A percentile compares a stretch with the other conserved stretches of the same genome.
Conservation (phyloP, 2,329 filamentous ascomycete species). For the Didymella arachidicola region DNA sequence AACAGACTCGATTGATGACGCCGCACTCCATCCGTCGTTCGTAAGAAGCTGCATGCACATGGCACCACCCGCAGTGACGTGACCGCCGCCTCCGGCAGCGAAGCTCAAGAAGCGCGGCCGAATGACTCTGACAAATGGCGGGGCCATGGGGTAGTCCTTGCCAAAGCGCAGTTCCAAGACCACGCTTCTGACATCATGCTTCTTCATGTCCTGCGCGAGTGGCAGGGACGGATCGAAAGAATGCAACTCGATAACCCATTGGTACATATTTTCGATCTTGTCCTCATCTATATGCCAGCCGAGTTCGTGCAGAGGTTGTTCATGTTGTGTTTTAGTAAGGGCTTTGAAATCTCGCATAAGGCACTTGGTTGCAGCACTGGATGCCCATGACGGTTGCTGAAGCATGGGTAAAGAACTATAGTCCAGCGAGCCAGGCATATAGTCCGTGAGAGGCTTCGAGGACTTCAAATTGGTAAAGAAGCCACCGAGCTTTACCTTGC, state of each 20-base stretch:
- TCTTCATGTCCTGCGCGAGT: conserved; percentile 77
- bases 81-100: conserved; percentile 76
- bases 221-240: conserved; percentile 75
- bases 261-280: conserved; percentile 77
- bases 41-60: conserved; percentile 85
- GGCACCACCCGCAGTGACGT: conserved; percentile 84
- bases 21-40: conserved; percentile 80
- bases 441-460: conserved; percentile 61
- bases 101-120: conserved; percentile 81
- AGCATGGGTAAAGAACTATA: conserved; percentile 69
- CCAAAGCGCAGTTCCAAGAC: conserved; percentile 85
- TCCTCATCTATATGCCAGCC: conserved; percentile 83
- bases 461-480: conserved; percentile 37
- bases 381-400: conserved; percentile 71
- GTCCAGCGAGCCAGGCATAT: conserved; percentile 72
- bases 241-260: conserved; percentile 91
- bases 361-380: conserved; percentile 64
- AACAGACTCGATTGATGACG: conserved; percentile 77
- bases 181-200: conserved; percentile 67
- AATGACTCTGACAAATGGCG: conserved; percentile 85
- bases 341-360: conserved; percentile 71
- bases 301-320: conserved; percentile 68
- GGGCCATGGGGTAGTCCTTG: conserved; percentile 75
- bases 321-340: conserved; percentile 70
- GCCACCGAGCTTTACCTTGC: conserved; percentile 34